Evolutionary conservation across 805 yeast species (phyloP), one percentile per base, ranked within the genome.

Genomic region (Kodamaea hsintzibuensis): DNA sequence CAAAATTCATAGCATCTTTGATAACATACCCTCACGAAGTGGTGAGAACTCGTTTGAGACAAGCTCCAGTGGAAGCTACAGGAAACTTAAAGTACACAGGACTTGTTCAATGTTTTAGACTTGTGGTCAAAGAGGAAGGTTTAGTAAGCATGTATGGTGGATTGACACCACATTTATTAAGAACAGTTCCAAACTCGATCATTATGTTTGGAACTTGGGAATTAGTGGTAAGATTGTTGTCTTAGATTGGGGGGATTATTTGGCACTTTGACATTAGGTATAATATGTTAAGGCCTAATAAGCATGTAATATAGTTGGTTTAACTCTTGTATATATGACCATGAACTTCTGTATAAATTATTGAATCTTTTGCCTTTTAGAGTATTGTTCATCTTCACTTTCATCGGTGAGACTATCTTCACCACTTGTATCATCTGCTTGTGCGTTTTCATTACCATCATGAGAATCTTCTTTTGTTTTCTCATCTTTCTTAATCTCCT

Each of bases 181-280:
- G 99, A 71, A 95, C 99, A 0, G 99, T 95, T 50, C 99, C 99
- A 2, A 95, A 95, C 72, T 89, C 96, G 65, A 91, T 95, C 67
- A 93, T 95, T 62, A 95, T 95, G 99, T 95, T 95, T 76, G 99
- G 99, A 46, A 92, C 98, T 2, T 95, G 98, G 98, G 99, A 95
- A 67, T 69, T 95, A 37, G 75, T 76, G 22, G 80, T 76, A 10
- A 62, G 77, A 53, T 60, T 74, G 47, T 69, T 73, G 52, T 63
- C 66, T 10, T 65, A 25, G 25, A 6, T 30, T 30, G 35, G 35
- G 35, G 35, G 25, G 6, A 22, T 12, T 30, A 30, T 30, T n/a
- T 30, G 13, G 35, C 35, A 30, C 35, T 30, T n/a, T 14, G 49
- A n/a, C 27, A 16, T n/a, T 19, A 19, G 30, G 14, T 43, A n/a